A percentile compares a stretch with the other conserved stretches of the same genome.
Evolutionary conservation across 179 eudicot species (phyloP).

Genomic region (Carnegiea gigantea): DNA sequence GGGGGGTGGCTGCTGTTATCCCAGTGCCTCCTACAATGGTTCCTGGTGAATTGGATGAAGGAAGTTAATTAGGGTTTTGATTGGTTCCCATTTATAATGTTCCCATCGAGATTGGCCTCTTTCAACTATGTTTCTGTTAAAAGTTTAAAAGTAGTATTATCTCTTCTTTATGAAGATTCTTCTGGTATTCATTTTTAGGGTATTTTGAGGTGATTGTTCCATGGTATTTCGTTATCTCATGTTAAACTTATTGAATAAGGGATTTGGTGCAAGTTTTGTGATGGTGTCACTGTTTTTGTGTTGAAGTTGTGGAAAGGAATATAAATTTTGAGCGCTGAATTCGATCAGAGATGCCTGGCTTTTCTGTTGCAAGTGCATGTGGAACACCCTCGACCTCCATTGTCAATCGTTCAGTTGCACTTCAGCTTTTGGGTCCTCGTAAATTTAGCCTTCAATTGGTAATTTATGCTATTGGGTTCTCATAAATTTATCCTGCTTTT

Average conservation of each 20-base stretch:
- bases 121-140: no score
- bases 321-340: neutral
- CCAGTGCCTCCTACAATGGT: neutral
- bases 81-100: no score
- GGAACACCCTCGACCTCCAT: constrained; percentile 25
- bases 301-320: neutral
- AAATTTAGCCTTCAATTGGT: constrained; percentile 23
- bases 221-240: neutral
- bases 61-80: neutral
- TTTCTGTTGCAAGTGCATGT: constrained; percentile 31
- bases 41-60: neutral
- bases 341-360: constrained; percentile 35
- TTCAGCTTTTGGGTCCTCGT: constrained; percentile 10
- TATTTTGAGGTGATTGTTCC: neutral
- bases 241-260: neutral
- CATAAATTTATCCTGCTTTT: neutral
- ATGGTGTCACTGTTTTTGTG: neutral
- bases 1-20: no score
- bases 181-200: neutral
- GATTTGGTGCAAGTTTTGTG: neutral
- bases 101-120: no score
- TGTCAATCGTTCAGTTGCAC: constrained; percentile 4
- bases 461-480: neutral
- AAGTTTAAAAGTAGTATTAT: neutral
- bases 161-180: neutral